Evolutionary conservation across 352 stramenopile species (phyloP), one percentile per base, ranked within the genome.

Genomic region (Phytophthora litchii): DNA sequence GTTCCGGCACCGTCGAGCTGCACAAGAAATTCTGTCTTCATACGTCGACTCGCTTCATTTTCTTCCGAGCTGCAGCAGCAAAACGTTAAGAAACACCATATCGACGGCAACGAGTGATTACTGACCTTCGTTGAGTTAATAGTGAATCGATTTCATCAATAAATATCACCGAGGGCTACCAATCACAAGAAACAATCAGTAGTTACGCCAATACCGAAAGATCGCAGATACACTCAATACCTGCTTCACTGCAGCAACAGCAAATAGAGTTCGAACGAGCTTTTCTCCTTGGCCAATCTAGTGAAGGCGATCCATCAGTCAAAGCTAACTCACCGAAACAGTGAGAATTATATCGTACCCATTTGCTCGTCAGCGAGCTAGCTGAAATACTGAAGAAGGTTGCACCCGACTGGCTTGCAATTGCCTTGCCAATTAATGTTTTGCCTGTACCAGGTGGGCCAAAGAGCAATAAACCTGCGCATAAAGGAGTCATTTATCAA

Each of bases 61-160:
- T 99, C 97, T 67, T 98, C 94, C 0, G 90, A 92, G 31, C 86
- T 94, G 44, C 29, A 42, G 20, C 27, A 46, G 16, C 41, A 13
- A 25, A 38, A 60, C 1, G 10, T 14, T 59, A 51, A 69, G 25
- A 34, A 25, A 16, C 6, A 36, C 13, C 1, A 23, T n/a, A 38
- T n/a, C 19, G 8, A 7, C 29, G 29, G n/a, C 1, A 47, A 21
- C 16, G 13, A 20, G 4, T 31, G 20, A 7, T 17, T 1, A 23
- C 37, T 45, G 38, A 90, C 74, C 91, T 98, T 63, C 98, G 76
- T 74, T 99, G 89, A 1, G 91, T 98, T 25, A 99, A 78, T 16
- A 99, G 76, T 2, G 96, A 99, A 76, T 99, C 98, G 58, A 99
- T 98, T 78, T 99, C 97, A 70, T 99, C 97, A 44, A 99, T 99